Percentiles rank a stretch among this genome's conserved stretches.
These are phyloP conservation scores for Baeospora myosura DNA, from an alignment of 1,284 basidiomycete genomes.

Conservation along the genomic window DNA sequence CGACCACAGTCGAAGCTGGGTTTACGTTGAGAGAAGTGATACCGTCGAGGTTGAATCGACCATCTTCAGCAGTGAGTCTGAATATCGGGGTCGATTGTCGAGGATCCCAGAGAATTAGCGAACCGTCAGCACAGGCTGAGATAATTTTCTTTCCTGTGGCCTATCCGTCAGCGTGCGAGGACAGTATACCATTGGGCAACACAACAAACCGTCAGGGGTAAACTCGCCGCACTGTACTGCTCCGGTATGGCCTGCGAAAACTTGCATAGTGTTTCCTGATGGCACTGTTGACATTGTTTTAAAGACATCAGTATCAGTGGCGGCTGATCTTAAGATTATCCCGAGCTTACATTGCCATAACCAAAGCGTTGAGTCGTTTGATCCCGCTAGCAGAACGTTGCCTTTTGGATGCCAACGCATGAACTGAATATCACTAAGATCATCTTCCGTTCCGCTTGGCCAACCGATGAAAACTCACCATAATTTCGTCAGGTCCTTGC, in stretches of 20 bases:
- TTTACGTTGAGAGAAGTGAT: constrained; percentile 88
- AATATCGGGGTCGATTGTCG: constrained; percentile 70
- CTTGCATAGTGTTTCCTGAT: constrained; percentile 90
- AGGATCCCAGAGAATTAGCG: constrained; percentile 90
- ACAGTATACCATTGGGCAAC: not conserved
- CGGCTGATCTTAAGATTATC: not conserved
- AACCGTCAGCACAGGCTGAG: constrained; percentile 81
- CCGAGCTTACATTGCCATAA: constrained; percentile 83
- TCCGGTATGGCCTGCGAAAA: constrained; percentile 86
- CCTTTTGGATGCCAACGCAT: constrained; percentile 96
- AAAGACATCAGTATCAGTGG: not conserved
- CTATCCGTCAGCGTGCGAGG: not conserved
- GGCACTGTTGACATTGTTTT: constrained; percentile 85
- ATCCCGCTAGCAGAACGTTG: constrained; percentile 81
- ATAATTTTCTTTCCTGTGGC: constrained; percentile 76
- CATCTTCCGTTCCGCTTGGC: no score
- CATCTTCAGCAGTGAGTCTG: constrained; percentile 70
- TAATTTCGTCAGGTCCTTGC: constrained; percentile 92
- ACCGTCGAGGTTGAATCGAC: constrained; percentile 70
- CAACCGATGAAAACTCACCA: constrained; percentile 70
- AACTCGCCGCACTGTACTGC: constrained; percentile 86
- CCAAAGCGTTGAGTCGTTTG: constrained; percentile 95
- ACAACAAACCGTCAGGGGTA: constrained; percentile 72
- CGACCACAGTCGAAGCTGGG: constrained; percentile 76
- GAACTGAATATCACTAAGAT: constrained; percentile 65